phyloP scores from a whole-genome alignment of 2,329 filamentous ascomycete species.

The Talaromyces marneffei region DNA sequence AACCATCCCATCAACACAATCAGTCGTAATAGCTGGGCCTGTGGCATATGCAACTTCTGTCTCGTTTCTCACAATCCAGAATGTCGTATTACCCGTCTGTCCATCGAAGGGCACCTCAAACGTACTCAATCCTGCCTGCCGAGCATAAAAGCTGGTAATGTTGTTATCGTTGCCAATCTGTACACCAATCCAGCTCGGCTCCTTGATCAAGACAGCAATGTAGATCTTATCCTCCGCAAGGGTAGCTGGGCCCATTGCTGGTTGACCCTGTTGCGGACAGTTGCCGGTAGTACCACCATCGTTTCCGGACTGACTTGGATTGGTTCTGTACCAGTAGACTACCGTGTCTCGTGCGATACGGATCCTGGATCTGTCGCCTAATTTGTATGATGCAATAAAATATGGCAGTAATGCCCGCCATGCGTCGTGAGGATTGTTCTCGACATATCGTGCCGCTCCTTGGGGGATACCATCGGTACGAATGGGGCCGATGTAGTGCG shows the following conservation, averaged over 20 bases:
- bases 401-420: conserved; percentile 31
- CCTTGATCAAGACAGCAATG: conserved; percentile 23
- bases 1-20: conserved; percentile 24
- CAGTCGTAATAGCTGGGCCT: conserved; percentile 27
- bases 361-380: conserved; percentile 18
- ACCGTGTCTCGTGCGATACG: conserved; percentile 23
- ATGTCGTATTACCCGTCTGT: conserved; percentile 24
- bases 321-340: conserved; percentile 32
- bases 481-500: conserved; percentile 53
- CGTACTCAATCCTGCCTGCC: conserved; percentile 24
- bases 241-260: conserved; percentile 20
- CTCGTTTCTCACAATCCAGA: conserved; percentile 24
- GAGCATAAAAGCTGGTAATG: conserved; percentile 20
- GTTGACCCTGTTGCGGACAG: conserved; percentile 26
- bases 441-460: conserved; percentile 38
- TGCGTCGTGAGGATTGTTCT: conserved; percentile 26
- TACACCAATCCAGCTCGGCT: conserved; percentile 25
- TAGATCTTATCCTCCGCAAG: conserved; percentile 31
- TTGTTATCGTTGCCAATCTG: conserved; percentile 24
- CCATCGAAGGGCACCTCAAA: conserved; percentile 29
- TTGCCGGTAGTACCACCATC: conserved; percentile 31
- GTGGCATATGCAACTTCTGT: conserved; percentile 19
- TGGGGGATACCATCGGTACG: conserved; percentile 42
- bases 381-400: conserved; percentile 33
- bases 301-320: conserved; percentile 26